Evolutionary conservation across 768 basidiomycete species (phyloP).

Genomic region (Boletus insuetus): DNA sequence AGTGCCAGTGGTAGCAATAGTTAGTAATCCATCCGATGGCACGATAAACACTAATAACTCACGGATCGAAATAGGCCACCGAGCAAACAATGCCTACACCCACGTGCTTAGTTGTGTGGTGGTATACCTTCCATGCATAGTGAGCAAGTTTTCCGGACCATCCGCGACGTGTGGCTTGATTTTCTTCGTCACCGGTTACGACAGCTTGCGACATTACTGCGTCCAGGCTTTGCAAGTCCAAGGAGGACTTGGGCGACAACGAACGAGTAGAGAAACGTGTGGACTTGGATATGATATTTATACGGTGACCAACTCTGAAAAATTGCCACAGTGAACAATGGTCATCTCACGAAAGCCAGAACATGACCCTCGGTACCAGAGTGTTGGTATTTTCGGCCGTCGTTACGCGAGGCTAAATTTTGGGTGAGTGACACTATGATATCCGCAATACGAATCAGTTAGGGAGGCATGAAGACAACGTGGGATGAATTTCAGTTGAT

Average conservation of each 20-base stretch:
- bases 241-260: not conserved
- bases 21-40: not conserved
- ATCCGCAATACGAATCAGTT: too few relatives aligned
- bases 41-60: conserved; percentile 28
- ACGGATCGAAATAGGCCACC: conserved; percentile 90
- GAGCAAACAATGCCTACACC: conserved; percentile 86
- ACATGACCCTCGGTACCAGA: too few relatives aligned
- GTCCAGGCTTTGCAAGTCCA: not conserved
- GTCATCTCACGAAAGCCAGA: too few relatives aligned
- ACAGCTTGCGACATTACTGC: conserved; percentile 15
- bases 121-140: conserved; percentile 33
- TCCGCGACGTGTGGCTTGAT: not conserved
- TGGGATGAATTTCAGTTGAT: too few relatives aligned
- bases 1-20: not conserved
- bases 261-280: not conserved
- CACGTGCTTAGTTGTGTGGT: conserved; percentile 62
- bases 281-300: not conserved
- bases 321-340: too few relatives aligned
- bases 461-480: too few relatives aligned
- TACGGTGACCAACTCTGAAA: not conserved
- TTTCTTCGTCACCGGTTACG: conserved; percentile 1
- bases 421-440: too few relatives aligned
- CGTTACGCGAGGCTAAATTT: too few relatives aligned
- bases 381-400: too few relatives aligned
- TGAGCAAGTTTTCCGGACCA: conserved; percentile 22